phyloP scores from a whole-genome alignment of 192 early-diverging fungal species.

The Backusella circina region DNA sequence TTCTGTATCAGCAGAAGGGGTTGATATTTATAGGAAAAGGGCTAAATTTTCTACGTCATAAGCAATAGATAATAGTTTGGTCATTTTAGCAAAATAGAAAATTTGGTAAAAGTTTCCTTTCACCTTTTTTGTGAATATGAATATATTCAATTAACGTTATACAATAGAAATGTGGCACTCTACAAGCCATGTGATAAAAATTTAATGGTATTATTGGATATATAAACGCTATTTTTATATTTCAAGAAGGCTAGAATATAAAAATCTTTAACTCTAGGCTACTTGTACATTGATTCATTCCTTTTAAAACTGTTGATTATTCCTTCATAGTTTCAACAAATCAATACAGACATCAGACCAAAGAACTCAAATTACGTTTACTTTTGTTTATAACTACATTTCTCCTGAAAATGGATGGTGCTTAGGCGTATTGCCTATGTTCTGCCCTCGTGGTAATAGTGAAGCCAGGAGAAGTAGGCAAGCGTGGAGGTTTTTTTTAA shows the following conservation, averaged over 20 bases:
- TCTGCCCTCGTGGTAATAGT: conserved; percentile 52
- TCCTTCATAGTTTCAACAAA: too few species aligned
- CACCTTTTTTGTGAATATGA: neutral
- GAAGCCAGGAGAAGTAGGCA: conserved; percentile 59
- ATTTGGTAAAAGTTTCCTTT: neutral
- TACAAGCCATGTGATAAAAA: neutral
- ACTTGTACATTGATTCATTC: too few species aligned
- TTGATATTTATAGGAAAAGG: neutral
- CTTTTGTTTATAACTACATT: too few species aligned
- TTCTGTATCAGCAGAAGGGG: neutral
- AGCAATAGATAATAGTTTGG: neutral
- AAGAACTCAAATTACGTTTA: too few species aligned
- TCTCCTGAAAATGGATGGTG: conserved; percentile 76
- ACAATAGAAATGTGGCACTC: neutral
- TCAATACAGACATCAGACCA: too few species aligned
- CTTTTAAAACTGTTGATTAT: too few species aligned
- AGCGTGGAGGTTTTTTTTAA: conserved; percentile 49
- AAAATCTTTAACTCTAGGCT: too few species aligned
- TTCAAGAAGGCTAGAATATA: too few species aligned
- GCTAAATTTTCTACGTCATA: neutral
- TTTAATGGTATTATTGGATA: neutral
- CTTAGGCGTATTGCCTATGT: conserved; percentile 76
- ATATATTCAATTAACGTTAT: neutral
- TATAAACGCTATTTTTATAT: too few species aligned
- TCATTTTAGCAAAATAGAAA: neutral